Evolutionary conservation across 1,284 basidiomycete genomes (phyloP).

Genomic region (Cryptococcus hybrid): DNA sequence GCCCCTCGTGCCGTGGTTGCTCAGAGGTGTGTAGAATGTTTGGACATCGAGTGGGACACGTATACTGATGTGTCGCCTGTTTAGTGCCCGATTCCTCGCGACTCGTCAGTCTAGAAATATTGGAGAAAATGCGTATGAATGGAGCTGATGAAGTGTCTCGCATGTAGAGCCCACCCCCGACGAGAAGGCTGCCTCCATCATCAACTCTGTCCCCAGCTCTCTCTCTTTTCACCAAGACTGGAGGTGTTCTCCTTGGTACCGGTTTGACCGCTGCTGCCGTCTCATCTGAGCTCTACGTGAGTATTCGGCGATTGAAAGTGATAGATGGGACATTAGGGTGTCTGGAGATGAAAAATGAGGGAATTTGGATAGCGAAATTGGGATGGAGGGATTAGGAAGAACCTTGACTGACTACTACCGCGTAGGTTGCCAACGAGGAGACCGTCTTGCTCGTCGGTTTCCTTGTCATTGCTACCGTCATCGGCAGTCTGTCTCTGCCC

Average conservation of each 20-base stretch:
- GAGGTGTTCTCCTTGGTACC: conserved; percentile 85
- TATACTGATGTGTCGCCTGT: not conserved
- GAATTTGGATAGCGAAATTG: not conserved
- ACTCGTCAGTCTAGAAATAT: conserved; percentile 30
- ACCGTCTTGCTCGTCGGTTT: conserved; percentile 79
- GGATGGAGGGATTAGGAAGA: not conserved
- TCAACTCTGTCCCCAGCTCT: conserved; percentile 89
- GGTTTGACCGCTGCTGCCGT: conserved; percentile 89
- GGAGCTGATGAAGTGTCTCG: not conserved
- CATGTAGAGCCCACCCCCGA: conserved; percentile 61
- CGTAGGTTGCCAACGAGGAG: conserved; percentile 84
- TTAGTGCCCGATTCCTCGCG: conserved; percentile 42
- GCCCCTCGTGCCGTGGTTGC: conserved; percentile 38
- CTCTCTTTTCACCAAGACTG: conserved; percentile 93
- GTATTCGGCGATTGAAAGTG: conserved; percentile 13
- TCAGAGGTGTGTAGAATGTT: conserved; percentile 25
- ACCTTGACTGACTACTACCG: not conserved
- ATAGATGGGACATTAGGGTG: not conserved
- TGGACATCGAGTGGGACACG: not conserved
- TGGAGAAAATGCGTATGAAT: not conserved
- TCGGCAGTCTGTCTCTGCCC: conserved; percentile 75
- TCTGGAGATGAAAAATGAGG: not conserved
- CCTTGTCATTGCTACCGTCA: conserved; percentile 79
- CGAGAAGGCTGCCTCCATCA: conserved; percentile 84
- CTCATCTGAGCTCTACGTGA: conserved; percentile 90